phyloP scores from a whole-genome alignment of 768 basidiomycete species.

The Mycena epipterygia region DNA sequence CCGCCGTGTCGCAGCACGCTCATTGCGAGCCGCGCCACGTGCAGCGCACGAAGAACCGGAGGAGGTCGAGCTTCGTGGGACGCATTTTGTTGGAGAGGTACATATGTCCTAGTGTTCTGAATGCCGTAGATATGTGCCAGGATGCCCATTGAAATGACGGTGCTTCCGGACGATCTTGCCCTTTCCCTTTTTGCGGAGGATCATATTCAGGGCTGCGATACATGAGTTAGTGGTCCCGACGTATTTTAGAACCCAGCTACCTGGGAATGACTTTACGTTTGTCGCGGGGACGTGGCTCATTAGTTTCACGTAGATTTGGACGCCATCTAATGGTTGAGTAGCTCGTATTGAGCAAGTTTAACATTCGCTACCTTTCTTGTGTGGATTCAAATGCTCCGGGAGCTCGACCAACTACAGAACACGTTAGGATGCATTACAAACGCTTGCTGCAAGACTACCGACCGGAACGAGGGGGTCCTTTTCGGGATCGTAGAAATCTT shows the following conservation, averaged over 20 bases:
- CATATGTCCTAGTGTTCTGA: slow-evolving; percentile 37
- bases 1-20: too few species aligned
- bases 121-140: slow-evolving; percentile 40
- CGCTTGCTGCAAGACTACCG: not conserved
- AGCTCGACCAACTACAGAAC: slow-evolving; percentile 38
- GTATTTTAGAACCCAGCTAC: not conserved
- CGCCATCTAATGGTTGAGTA: slow-evolving; percentile 28
- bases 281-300: slow-evolving; percentile 40
- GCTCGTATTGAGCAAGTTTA: too few species aligned
- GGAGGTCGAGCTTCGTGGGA: slow-evolving; percentile 37
- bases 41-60: slow-evolving; percentile 44
- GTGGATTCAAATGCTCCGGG: slow-evolving; percentile 37
- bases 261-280: slow-evolving; percentile 41
- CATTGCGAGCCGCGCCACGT: too few species aligned
- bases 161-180: slow-evolving; percentile 42
- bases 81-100: slow-evolving; percentile 43
- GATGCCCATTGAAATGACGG: slow-evolving; percentile 41
- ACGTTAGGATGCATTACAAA: not conserved
- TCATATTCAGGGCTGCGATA: slow-evolving; percentile 42
- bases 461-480: slow-evolving; percentile 38
- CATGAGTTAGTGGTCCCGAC: not conserved
- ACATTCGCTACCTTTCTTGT: slow-evolving; percentile 29
- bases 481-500: slow-evolving; percentile 40
- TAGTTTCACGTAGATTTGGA: slow-evolving; percentile 41
- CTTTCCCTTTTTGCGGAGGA: slow-evolving; percentile 38